These are phyloP conservation scores for Trichosanthes cucumerina DNA, from an alignment of 306 rosid species.

Conservation along the genomic window DNA sequence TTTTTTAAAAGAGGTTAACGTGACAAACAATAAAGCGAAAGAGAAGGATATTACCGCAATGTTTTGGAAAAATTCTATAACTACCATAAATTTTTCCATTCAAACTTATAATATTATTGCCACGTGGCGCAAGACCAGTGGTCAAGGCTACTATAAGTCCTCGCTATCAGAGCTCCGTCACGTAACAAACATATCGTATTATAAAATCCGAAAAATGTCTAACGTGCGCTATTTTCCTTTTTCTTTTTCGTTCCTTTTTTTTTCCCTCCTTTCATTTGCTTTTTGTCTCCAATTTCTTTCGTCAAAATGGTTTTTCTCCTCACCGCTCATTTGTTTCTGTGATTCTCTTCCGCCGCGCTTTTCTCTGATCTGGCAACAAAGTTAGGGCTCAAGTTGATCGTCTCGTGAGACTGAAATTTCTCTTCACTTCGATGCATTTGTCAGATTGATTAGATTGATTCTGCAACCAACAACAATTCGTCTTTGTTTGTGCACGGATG, in stretches of 20 bases:
- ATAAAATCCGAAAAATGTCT: neutral
- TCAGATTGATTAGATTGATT: neutral
- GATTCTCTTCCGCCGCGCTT: constrained; percentile 5
- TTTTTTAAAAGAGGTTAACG: too few relatives aligned
- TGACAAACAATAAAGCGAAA: too few relatives aligned
- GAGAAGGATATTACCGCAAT: too few relatives aligned
- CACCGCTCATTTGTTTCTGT: constrained; percentile 1
- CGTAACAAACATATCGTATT: neutral
- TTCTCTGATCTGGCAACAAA: neutral
- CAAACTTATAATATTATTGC: neutral
- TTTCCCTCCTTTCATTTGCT: neutral
- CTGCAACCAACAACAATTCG: neutral
- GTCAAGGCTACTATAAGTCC: neutral
- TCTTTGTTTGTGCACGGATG: constrained; percentile 14
- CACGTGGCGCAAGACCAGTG: neutral
- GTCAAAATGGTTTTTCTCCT: neutral
- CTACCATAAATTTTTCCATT: neutral
- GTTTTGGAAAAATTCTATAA: too few relatives aligned
- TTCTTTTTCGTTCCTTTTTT: neutral
- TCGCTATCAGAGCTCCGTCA: neutral
- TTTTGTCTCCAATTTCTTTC: neutral
- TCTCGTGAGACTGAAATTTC: neutral
- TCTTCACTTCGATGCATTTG: neutral
- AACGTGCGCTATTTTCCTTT: neutral
- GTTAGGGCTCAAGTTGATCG: neutral